Conservation (phyloP, 2,329 filamentous ascomycete genomes). For the Aspergillus quadrilineatus region DNA sequence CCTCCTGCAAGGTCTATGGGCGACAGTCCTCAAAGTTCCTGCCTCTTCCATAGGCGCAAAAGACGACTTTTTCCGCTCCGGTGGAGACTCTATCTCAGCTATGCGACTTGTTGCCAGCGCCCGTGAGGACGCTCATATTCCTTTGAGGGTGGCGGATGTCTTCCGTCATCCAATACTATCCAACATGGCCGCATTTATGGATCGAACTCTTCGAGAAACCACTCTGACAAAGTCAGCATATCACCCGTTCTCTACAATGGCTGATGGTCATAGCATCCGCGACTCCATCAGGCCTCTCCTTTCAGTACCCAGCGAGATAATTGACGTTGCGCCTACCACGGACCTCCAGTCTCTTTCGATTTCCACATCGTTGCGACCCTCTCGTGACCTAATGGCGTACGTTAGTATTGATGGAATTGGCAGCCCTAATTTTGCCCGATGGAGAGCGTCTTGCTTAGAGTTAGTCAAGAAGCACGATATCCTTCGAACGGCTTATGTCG, state of each 20-base stretch:
- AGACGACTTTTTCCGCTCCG: constrained; percentile 27
- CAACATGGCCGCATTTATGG: background rate
- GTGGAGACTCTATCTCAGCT: constrained; percentile 25
- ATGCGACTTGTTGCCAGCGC: constrained; percentile 19
- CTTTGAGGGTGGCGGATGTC: background rate
- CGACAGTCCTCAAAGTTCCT: background rate
- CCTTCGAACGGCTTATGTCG: background rate
- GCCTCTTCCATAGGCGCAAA: constrained; percentile 8
- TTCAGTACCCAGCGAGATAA: background rate
- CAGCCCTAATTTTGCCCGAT: background rate
- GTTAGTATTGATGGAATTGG: constrained; percentile 4
- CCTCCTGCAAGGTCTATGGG: background rate
- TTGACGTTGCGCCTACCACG: constrained; percentile 2
- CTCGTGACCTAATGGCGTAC: constrained; percentile 8
- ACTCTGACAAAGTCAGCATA: background rate
- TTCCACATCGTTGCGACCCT: background rate
- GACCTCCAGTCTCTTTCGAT: constrained; percentile 7
- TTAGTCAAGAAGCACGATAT: constrained; percentile 7
- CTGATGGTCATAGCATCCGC: background rate
- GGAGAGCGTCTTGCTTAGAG: constrained; percentile 1
- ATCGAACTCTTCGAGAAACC: background rate
- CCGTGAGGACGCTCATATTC: background rate
- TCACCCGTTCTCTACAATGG: background rate
- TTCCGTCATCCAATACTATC: background rate
- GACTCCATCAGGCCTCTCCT: background rate